Evolutionary conservation across 306 rosid species (phyloP).

Genomic region (Prosopis cineraria): DNA sequence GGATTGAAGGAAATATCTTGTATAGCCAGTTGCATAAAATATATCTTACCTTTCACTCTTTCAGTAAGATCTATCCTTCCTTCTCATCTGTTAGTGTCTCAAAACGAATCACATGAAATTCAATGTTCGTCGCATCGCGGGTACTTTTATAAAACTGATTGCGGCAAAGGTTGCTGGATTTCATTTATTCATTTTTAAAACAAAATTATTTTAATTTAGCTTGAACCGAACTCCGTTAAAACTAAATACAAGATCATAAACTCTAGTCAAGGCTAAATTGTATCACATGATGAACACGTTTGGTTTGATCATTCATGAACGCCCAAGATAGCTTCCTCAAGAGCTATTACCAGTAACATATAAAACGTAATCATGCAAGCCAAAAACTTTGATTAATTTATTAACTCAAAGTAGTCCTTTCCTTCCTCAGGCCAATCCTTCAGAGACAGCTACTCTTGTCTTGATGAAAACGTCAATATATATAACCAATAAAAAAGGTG

Average conservation of each 20-base stretch:
- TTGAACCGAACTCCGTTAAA: not conserved
- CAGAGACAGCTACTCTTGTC: not conserved
- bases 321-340: not conserved
- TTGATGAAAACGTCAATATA: too few relatives aligned
- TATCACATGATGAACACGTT: not conserved
- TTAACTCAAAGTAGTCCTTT: too few relatives aligned
- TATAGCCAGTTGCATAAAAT: not conserved
- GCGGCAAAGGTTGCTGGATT: too few relatives aligned
- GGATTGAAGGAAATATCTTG: too few relatives aligned
- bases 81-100: too few relatives aligned
- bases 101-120: not conserved
- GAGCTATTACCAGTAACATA: not conserved
- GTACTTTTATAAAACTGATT: too few relatives aligned
- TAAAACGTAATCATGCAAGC: not conserved
- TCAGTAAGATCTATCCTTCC: not conserved
- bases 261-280: not conserved
- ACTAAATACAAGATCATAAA: too few relatives aligned
- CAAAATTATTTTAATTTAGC: too few relatives aligned
- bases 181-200: too few relatives aligned
- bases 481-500: too few relatives aligned
- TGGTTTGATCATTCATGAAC: too few relatives aligned
- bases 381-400: not conserved
- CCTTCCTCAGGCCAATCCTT: not conserved
- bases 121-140: not conserved
- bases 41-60: too few relatives aligned